Percentiles rank a stretch among this genome's conserved stretches.
These are phyloP conservation scores for Phylloporus sp. DNA, from an alignment of 768 basidiomycete species.

Conservation along the genomic window DNA sequence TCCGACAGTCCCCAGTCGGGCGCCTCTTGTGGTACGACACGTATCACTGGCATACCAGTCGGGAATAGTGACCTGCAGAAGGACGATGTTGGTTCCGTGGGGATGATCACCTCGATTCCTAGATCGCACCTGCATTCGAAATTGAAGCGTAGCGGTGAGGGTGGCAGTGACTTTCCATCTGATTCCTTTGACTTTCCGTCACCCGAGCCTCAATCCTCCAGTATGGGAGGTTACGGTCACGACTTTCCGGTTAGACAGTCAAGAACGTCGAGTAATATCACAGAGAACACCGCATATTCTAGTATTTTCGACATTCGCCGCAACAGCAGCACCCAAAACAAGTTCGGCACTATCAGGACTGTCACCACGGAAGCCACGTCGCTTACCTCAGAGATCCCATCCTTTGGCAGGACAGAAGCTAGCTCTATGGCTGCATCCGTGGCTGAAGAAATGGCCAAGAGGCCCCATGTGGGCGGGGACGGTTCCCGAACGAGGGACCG, in stretches of 20 bases:
- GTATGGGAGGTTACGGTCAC: constrained; percentile 28
- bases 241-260: constrained; percentile 51
- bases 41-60: constrained; percentile 17
- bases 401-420: constrained; percentile 62
- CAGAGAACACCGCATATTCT: constrained; percentile 52
- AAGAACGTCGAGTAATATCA: constrained; percentile 55
- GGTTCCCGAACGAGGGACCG: constrained; percentile 45
- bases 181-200: constrained; percentile 28
- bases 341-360: constrained; percentile 78
- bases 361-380: constrained; percentile 78
- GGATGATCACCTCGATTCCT: constrained; percentile 34
- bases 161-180: constrained; percentile 6
- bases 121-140: constrained; percentile 46
- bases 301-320: constrained; percentile 55
- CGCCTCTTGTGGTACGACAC: constrained; percentile 31
- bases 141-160: constrained; percentile 13
- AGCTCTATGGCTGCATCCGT: constrained; percentile 51
- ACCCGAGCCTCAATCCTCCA: constrained; percentile 35
- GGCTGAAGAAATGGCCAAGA: constrained; percentile 37
- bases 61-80: constrained; percentile 26
- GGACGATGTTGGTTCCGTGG: constrained; percentile 37
- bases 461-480: constrained; percentile 28
- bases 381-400: constrained; percentile 51
- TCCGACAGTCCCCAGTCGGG: constrained; percentile 54
- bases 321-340: constrained; percentile 44